Conservation (phyloP, 2,329 filamentous ascomycete species). For the Neoscytalidium dimidiatum region DNA sequence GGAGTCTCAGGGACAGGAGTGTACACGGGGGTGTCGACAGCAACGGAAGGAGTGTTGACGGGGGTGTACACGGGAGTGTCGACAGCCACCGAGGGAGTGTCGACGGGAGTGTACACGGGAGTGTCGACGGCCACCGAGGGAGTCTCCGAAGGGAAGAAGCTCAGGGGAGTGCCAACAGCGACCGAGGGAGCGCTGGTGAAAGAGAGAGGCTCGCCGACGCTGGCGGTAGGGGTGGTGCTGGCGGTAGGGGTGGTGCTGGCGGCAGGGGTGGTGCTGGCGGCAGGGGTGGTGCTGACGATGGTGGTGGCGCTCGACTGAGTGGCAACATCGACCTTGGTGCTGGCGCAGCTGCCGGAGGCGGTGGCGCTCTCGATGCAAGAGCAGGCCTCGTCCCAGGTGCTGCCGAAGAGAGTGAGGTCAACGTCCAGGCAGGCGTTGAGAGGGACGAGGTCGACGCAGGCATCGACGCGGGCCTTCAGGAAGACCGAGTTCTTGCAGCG, state of each 20-base stretch:
- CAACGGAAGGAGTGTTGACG: background rate
- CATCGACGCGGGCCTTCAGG: conserved; percentile 12
- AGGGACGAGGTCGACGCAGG: conserved; percentile 19
- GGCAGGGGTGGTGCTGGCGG: background rate
- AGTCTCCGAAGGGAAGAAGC: background rate
- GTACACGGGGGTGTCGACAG: conserved; percentile 4
- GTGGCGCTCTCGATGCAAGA: conserved; percentile 11
- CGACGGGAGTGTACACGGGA: background rate
- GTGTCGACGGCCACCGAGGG: background rate
- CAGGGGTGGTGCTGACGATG: background rate
- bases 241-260: no score
- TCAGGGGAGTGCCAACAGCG: background rate
- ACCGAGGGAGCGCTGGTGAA: background rate
- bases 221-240: background rate
- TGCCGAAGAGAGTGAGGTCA: conserved; percentile 17
- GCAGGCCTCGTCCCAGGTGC: conserved; percentile 17
- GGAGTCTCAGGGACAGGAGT: background rate
- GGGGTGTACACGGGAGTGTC: background rate
- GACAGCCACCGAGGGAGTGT: background rate
- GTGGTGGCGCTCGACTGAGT: background rate
- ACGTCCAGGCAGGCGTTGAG: conserved; percentile 19
- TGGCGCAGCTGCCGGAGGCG: background rate
- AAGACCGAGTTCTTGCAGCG: conserved; percentile 18
- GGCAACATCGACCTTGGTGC: background rate
- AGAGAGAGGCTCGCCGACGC: background rate